These are phyloP conservation scores for Gymnopilus junonius DNA, from an alignment of 768 basidiomycete species.

Conservation along the genomic window DNA sequence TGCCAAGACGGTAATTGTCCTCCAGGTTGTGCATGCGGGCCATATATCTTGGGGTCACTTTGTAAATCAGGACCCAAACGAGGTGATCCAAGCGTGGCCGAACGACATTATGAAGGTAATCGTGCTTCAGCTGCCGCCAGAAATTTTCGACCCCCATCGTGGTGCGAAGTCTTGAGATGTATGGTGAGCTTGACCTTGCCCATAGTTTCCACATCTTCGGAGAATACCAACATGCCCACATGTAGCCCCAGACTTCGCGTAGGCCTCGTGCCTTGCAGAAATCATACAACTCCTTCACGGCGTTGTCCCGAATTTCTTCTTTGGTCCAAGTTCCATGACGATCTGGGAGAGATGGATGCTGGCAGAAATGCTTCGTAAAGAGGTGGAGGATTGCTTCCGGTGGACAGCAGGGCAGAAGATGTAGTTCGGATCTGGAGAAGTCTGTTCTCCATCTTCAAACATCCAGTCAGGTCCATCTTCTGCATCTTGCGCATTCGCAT, in stretches of 20 bases:
- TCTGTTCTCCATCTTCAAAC: slow-evolving; percentile 8
- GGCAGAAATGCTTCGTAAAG: slow-evolving; percentile 29
- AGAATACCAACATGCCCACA: slow-evolving; percentile 40
- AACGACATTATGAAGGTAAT: slow-evolving; percentile 25
- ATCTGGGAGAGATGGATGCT: slow-evolving; percentile 27
- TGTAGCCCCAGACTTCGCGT: slow-evolving; percentile 38
- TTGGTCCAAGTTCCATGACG: background rate
- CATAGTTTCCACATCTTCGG: slow-evolving; percentile 35
- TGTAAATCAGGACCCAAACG: slow-evolving; percentile 31
- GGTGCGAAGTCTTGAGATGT: slow-evolving; percentile 27
- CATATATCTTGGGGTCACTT: slow-evolving; percentile 29
- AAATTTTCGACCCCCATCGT: slow-evolving; percentile 38
- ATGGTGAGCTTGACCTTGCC: slow-evolving; percentile 31
- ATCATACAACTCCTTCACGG: slow-evolving; percentile 33
- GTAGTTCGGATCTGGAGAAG: slow-evolving; percentile 5
- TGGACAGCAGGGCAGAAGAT: slow-evolving; percentile 12
- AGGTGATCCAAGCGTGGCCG: slow-evolving; percentile 35
- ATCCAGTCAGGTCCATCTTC: slow-evolving; percentile 13
- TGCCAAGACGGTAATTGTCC: slow-evolving; percentile 20
- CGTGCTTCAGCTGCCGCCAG: slow-evolving; percentile 36
- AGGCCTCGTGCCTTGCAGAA: slow-evolving; percentile 33
- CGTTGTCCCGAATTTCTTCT: background rate
- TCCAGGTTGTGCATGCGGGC: slow-evolving; percentile 15
- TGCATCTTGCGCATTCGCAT: background rate
- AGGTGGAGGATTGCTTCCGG: slow-evolving; percentile 22